Evolutionary conservation across 352 stramenopile species (phyloP).

Genomic region (Globisporangium nodosum): DNA sequence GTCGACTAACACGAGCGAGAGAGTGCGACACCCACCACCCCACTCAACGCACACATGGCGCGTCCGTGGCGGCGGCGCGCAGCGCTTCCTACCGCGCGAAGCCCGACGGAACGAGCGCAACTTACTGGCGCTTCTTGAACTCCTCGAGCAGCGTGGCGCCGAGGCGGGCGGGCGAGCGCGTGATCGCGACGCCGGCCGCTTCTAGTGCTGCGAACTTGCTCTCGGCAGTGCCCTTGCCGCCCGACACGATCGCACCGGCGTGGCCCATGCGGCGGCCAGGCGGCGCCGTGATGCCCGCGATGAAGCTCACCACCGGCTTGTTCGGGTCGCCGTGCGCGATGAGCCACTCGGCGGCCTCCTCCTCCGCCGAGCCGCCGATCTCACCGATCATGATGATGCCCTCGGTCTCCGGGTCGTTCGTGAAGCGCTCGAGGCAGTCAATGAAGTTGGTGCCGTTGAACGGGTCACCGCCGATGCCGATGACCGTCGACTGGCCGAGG

Average conservation of each 20-base stretch:
- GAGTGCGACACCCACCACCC: too few species aligned
- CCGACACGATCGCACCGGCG: conserved; percentile 98
- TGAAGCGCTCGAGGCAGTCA: conserved; percentile 98
- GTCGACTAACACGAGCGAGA: not conserved
- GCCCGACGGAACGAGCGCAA: not conserved
- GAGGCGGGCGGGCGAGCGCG: conserved; percentile 94
- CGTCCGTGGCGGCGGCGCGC: not conserved
- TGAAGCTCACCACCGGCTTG: conserved; percentile 99
- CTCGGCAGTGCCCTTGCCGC: conserved; percentile 96
- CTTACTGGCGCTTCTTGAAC: conserved; percentile 82
- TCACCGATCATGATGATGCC: conserved; percentile 99
- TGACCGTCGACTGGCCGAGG: conserved; percentile 98
- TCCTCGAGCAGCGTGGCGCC: conserved; percentile 96
- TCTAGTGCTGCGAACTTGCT: conserved; percentile 98
- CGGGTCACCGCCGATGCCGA: conserved; percentile 99
- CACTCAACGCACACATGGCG: not conserved
- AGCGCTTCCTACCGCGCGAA: too few species aligned
- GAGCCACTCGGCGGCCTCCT: conserved; percentile 98
- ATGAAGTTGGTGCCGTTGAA: conserved; percentile 99
- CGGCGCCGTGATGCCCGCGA: conserved; percentile 97
- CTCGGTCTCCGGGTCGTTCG: conserved; percentile 98
- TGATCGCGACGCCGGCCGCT: conserved; percentile 93
- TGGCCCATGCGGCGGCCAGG: conserved; percentile 98
- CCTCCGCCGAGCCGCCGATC: conserved; percentile 98
- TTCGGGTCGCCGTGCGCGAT: conserved; percentile 96